Percentiles rank a stretch among this genome's conserved stretches.
phyloP scores from a whole-genome alignment of 192 early-diverging fungal species.

The Mortierella claussenii region DNA sequence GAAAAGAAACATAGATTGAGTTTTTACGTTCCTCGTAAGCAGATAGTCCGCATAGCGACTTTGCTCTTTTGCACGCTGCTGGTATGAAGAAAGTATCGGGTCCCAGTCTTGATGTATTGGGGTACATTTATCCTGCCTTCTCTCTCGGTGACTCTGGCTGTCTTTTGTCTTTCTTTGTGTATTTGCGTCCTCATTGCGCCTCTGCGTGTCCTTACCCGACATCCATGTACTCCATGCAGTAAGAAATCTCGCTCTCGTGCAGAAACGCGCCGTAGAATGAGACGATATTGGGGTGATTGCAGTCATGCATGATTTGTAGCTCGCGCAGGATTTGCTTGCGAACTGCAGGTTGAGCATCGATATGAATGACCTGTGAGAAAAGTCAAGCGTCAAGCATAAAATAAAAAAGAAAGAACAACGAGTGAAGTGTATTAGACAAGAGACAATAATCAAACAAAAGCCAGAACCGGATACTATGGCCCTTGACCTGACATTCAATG shows the following conservation, averaged over 20 bases:
- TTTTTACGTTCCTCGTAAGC: too few relatives aligned
- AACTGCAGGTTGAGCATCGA: slow-evolving; percentile 73
- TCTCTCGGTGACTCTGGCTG: background rate
- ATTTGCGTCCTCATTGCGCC: background rate
- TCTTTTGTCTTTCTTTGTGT: too few relatives aligned
- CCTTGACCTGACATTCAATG: background rate
- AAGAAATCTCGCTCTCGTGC: slow-evolving; percentile 85
- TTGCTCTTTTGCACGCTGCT: too few relatives aligned
- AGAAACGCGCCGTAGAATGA: slow-evolving; percentile 97
- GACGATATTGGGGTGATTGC: slow-evolving; percentile 95
- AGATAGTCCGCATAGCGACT: background rate
- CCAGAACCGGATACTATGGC: too few relatives aligned
- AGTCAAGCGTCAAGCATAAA: background rate
- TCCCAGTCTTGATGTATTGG: too few relatives aligned
- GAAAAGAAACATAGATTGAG: background rate
- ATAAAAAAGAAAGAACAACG: background rate
- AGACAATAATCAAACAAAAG: slow-evolving; percentile 4
- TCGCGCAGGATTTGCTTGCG: slow-evolving; percentile 94
- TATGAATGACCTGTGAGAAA: slow-evolving; percentile 53
- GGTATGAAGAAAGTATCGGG: too few relatives aligned
- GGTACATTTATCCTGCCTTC: background rate
- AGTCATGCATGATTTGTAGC: slow-evolving; percentile 95
- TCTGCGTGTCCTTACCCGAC: slow-evolving; percentile 64
- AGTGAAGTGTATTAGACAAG: background rate
- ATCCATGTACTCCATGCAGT: slow-evolving; percentile 99